Conservation (phyloP, 768 basidiomycete genomes). For the Mycena olivaceomarginata region DNA sequence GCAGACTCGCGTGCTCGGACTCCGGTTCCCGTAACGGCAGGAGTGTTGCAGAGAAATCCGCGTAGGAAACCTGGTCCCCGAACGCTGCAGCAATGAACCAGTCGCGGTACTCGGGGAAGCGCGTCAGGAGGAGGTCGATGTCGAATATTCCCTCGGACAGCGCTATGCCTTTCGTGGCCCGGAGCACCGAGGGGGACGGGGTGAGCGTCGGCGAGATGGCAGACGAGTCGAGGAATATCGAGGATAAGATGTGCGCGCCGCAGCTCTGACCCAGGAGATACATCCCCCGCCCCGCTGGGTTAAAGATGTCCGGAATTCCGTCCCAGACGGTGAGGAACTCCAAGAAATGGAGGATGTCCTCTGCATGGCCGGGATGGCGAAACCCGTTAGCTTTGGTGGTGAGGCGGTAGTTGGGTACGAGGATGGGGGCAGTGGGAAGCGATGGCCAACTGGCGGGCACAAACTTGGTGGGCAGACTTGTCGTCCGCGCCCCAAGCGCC, state of each 20-base stretch:
- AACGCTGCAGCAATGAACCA: constrained; percentile 86
- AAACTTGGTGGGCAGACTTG: constrained; percentile 42
- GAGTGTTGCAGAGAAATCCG: constrained; percentile 64
- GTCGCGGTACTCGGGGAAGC: constrained; percentile 79
- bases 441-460: constrained; percentile 72
- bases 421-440: constrained; percentile 76
- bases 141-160: constrained; percentile 89
- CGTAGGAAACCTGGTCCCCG: constrained; percentile 69
- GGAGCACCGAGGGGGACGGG: constrained; percentile 65
- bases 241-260: constrained; percentile 86
- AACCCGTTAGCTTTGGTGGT: constrained; percentile 68
- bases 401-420: constrained; percentile 87
- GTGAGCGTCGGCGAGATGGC: constrained; percentile 62
- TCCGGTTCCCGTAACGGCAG: constrained; percentile 57
- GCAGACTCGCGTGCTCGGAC: constrained; percentile 56
- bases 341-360: constrained; percentile 79
- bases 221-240: constrained; percentile 78
- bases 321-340: constrained; percentile 72
- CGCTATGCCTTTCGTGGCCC: constrained; percentile 71
- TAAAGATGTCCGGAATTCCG: constrained; percentile 52
- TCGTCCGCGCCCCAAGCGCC: constrained; percentile 22
- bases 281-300: constrained; percentile 64
- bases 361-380: constrained; percentile 82
- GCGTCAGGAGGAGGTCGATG: constrained; percentile 75
- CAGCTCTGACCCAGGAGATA: constrained; percentile 88